Conservation (phyloP, 352 stramenopile genomes). For the Globisporangium cystogenes region DNA sequence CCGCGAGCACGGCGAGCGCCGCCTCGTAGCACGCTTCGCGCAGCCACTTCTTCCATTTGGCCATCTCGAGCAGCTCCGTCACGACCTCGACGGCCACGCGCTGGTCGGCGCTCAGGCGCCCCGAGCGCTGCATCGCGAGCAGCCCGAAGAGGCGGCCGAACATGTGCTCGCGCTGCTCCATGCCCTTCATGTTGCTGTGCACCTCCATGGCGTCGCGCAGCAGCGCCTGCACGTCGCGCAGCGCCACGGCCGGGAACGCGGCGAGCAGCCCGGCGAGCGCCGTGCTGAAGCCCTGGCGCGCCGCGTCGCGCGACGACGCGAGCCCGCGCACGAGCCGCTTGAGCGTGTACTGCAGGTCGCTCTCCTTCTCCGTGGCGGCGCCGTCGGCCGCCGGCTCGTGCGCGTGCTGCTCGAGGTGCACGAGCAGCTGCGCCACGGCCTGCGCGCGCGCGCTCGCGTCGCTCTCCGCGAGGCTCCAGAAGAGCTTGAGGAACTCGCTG, state of each 20-base stretch:
- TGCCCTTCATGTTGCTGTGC: constrained; percentile 82
- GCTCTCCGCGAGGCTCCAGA: constrained; percentile 82
- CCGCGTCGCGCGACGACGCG: constrained; percentile 83
- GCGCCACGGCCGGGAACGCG: constrained; percentile 33
- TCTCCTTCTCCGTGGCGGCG: background rate
- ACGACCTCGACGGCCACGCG: constrained; percentile 34
- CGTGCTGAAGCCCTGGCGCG: constrained; percentile 88
- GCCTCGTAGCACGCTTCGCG: constrained; percentile 74
- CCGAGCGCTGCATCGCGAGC: constrained; percentile 75
- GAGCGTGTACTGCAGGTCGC: constrained; percentile 86
- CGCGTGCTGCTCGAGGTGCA: constrained; percentile 31
- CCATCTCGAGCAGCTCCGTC: constrained; percentile 33
- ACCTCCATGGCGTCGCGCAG: constrained; percentile 77
- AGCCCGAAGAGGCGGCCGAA: constrained; percentile 88
- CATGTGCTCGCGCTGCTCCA: constrained; percentile 91
- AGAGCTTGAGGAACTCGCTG: constrained; percentile 84
- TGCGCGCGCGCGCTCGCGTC: constrained; percentile 48
- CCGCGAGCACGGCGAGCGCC: constrained; percentile 47
- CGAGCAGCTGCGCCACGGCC: constrained; percentile 55
- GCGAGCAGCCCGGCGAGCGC: constrained; percentile 65
- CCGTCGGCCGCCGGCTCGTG: constrained; percentile 5
- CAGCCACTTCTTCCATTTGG: constrained; percentile 85
- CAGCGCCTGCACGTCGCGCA: constrained; percentile 51
- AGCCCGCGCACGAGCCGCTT: constrained; percentile 89
- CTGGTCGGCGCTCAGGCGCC: constrained; percentile 38